Percentiles rank a stretch among this genome's conserved stretches.
Conservation (phyloP, 345 rosid species). For the Syzygium aqueum region DNA sequence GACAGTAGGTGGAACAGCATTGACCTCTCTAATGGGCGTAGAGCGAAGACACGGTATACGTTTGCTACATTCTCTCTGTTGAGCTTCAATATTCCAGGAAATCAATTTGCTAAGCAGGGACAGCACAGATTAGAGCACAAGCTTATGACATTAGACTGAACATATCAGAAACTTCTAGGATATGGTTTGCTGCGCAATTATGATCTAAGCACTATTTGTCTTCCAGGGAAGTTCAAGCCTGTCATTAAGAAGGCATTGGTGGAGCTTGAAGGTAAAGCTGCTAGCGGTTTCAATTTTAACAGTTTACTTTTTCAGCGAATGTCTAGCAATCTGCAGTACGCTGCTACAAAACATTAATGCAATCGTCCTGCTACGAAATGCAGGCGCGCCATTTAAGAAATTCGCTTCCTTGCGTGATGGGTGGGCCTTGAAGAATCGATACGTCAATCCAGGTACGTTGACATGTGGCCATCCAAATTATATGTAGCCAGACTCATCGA, state of each 20-base stretch:
- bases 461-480: not conserved
- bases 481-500: not conserved
- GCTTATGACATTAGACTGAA: not conserved
- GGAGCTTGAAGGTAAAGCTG: conserved; percentile 75
- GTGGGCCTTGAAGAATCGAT: conserved; percentile 79
- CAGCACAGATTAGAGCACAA: not conserved
- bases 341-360: not conserved
- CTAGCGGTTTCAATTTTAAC: not conserved
- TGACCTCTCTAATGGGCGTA: conserved; percentile 89
- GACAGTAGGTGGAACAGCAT: conserved; percentile 89
- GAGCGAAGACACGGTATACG: conserved; percentile 92
- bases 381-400: conserved; percentile 87
- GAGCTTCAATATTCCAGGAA: not conserved
- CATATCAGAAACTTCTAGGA: not conserved
- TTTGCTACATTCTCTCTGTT: not conserved
- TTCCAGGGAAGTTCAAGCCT: conserved; percentile 66
- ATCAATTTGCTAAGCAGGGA: not conserved
- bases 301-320: not conserved
- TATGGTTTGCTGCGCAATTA: not conserved
- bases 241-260: conserved; percentile 99
- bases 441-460: conserved; percentile 79
- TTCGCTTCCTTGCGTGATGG: conserved; percentile 64
- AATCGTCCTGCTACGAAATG: not conserved
- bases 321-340: not conserved
- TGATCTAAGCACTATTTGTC: not conserved